Conservation (phyloP, 169 alveolate genomes). For the Plasmodium reichenowi region DNA sequence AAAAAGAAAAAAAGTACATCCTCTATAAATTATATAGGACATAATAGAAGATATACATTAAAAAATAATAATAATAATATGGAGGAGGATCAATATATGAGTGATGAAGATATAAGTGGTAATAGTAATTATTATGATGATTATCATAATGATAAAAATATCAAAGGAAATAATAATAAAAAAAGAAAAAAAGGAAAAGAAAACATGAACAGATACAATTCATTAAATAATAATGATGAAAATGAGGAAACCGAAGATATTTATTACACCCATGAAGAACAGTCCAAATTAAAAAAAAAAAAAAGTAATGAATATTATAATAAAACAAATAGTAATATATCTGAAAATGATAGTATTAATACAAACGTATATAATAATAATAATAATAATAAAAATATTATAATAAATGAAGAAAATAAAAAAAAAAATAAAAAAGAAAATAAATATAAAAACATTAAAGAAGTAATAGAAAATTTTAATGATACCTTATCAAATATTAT, state of each 20-base stretch:
- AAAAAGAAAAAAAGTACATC: no score
- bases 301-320: slow-evolving; percentile 2
- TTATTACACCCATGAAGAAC: slow-evolving; percentile 5
- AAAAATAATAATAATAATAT: no score
- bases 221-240: neutral
- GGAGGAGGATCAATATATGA: no score
- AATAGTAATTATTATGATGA: no score
- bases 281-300: neutral
- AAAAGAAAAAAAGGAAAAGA: neutral
- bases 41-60: no score
- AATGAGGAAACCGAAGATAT: slow-evolving; percentile 11
- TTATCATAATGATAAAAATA: neutral
- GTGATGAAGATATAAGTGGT: no score
- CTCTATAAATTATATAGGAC: no score
- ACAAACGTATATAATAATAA: slow-evolving; percentile 6
- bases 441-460: slow-evolving; percentile 66
- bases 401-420: slow-evolving; percentile 4
- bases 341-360: neutral
- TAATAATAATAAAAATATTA: neutral
- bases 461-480: slow-evolving; percentile 61
- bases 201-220: neutral
- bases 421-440: slow-evolving; percentile 59
- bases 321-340: slow-evolving; percentile 5
- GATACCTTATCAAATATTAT: slow-evolving; percentile 29
- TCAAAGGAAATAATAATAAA: neutral